phyloP scores from a whole-genome alignment of 139 green algal genomes.

The Chlamydomonas applanata region DNA sequence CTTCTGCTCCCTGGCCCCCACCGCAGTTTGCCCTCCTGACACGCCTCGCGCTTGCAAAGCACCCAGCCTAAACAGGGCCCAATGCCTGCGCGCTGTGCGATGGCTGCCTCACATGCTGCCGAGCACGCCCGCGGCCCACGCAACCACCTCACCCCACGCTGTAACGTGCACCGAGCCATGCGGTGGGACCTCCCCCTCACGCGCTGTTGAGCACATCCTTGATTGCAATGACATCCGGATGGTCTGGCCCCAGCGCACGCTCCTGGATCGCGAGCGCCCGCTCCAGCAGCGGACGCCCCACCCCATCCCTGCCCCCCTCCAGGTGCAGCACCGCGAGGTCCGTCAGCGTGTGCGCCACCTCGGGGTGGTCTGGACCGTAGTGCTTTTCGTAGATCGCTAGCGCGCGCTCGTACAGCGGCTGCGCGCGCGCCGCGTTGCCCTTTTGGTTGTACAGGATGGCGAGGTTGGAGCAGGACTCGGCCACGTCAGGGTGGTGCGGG shows the following conservation, averaged over 20 bases:
- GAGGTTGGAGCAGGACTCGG: slow-evolving; percentile 75
- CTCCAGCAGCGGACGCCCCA: slow-evolving; percentile 80
- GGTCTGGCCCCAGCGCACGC: slow-evolving; percentile 73
- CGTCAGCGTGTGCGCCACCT: slow-evolving; percentile 90
- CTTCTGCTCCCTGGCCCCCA: too few species aligned
- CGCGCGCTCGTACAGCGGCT: slow-evolving; percentile 85
- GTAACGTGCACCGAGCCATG: too few species aligned
- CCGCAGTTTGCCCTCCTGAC: too few species aligned
- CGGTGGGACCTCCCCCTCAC: too few species aligned
- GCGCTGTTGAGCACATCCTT: slow-evolving; percentile 77
- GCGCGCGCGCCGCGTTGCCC: slow-evolving; percentile 43
- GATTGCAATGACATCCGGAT: slow-evolving; percentile 91
- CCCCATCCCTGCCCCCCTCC: slow-evolving; percentile 75
- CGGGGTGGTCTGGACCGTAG: slow-evolving; percentile 65
- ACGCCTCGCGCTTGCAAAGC: too few species aligned
- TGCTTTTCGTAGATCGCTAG: slow-evolving; percentile 76
- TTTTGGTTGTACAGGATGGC: slow-evolving; percentile 82
- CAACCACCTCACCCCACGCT: too few species aligned
- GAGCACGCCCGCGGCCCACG: too few species aligned
- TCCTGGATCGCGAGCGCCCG: slow-evolving; percentile 81
- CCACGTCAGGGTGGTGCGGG: slow-evolving; percentile 64
- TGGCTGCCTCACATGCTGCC: too few species aligned
- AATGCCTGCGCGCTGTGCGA: too few species aligned
- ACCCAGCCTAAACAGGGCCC: too few species aligned
- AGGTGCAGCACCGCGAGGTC: slow-evolving; percentile 90